phyloP scores from a whole-genome alignment of 2,329 filamentous ascomycete genomes.

The Arthrobotrys conoides region DNA sequence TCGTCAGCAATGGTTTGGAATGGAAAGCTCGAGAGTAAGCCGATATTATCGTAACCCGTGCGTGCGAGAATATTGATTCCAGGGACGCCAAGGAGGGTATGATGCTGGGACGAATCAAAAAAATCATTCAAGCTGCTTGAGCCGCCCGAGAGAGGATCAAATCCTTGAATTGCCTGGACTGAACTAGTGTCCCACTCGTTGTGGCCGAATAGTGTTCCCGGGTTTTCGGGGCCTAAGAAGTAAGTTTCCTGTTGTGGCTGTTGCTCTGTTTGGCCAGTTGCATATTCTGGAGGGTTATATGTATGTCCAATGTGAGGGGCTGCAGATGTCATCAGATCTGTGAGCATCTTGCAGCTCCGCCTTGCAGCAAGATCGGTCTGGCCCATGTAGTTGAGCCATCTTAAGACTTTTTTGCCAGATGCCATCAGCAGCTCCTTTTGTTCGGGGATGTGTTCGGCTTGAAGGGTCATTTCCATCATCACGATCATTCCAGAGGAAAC shows the following conservation, averaged over 20 bases:
- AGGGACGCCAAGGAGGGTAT: constrained; percentile 55
- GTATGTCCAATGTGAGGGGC: constrained; percentile 44
- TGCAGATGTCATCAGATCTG: constrained; percentile 61
- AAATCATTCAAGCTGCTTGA: constrained; percentile 19
- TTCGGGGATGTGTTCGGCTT: constrained; percentile 64
- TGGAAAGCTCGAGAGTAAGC: constrained; percentile 43
- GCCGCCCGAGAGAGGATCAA: constrained; percentile 34
- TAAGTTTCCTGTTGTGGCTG: constrained; percentile 38
- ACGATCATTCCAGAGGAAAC: constrained; percentile 62
- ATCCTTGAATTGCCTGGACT: constrained; percentile 42
- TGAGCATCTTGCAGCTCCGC: constrained; percentile 63
- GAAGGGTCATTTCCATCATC: constrained; percentile 61
- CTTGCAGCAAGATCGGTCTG: constrained; percentile 63
- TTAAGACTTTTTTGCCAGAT: constrained; percentile 63
- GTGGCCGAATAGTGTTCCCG: constrained; percentile 26
- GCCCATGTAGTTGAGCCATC: constrained; percentile 64
- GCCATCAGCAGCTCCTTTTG: constrained; percentile 63
- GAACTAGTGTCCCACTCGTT: constrained; percentile 19
- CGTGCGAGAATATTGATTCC: constrained; percentile 55
- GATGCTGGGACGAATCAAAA: constrained; percentile 44
- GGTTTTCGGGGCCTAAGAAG: constrained; percentile 28
- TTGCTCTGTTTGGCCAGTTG: constrained; percentile 19
- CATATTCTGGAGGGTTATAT: constrained; percentile 40
- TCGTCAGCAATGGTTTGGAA: constrained; percentile 50
- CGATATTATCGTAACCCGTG: constrained; percentile 47